These are phyloP conservation scores for Sclerotinia glacialis DNA, from an alignment of 2,329 filamentous ascomycete species.

Conservation along the genomic window DNA sequence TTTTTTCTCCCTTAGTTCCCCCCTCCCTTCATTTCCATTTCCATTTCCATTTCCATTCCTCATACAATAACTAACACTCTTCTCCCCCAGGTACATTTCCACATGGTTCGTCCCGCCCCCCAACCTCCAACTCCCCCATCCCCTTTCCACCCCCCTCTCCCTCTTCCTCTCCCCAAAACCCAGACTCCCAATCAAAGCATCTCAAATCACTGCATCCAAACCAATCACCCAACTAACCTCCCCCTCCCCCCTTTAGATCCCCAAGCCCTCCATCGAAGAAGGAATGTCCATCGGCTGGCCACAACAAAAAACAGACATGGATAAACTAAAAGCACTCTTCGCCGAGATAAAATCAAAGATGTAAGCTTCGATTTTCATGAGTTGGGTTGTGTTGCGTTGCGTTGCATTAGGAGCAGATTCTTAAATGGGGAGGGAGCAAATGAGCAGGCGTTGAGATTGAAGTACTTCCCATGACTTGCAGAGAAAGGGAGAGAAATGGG, in stretches of 20 bases:
- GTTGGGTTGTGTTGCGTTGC: too few species aligned
- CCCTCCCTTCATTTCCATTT: background rate
- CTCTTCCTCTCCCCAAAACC: too few species aligned
- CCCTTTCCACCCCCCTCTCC: too few species aligned
- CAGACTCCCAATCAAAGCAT: too few species aligned
- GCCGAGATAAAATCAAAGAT: conserved; percentile 91
- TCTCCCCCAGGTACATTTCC: conserved; percentile 75
- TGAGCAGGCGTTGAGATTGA: background rate
- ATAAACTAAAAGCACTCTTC: conserved; percentile 71
- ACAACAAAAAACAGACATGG: conserved; percentile 71
- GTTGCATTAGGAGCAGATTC: background rate
- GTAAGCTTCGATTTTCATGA: conserved; percentile 44
- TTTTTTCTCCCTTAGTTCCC: background rate
- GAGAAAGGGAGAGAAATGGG: background rate
- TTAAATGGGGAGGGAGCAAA: background rate
- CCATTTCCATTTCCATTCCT: too few species aligned
- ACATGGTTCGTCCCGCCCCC: conserved; percentile 60
- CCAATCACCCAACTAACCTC: background rate
- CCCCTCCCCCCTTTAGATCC: conserved; percentile 61
- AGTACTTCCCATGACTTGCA: background rate
- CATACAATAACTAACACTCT: background rate
- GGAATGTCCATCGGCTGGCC: conserved; percentile 83
- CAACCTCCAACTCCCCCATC: background rate
- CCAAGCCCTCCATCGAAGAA: conserved; percentile 82
- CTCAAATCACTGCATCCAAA: too few species aligned